phyloP scores from a whole-genome alignment of 352 stramenopile species.

The Thraustochytrium striatum region DNA sequence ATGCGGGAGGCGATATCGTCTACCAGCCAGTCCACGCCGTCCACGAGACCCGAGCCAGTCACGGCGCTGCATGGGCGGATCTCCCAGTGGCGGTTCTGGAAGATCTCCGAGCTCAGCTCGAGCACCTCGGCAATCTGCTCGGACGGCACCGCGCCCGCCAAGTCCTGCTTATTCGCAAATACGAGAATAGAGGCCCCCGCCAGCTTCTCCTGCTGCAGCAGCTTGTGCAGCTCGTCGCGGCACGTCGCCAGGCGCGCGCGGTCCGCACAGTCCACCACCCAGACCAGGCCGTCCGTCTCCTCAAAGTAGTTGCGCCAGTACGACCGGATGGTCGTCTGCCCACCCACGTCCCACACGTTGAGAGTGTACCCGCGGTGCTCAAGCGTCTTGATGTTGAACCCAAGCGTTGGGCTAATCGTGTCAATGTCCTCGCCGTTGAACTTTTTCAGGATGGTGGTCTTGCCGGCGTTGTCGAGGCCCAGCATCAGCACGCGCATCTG shows the following conservation, averaged over 20 bases:
- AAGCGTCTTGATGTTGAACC: conserved; percentile 98
- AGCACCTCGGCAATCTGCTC: conserved; percentile 79
- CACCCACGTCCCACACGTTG: conserved; percentile 94
- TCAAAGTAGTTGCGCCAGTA: conserved; percentile 99
- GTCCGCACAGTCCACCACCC: conserved; percentile 96
- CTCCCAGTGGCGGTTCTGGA: conserved; percentile 69
- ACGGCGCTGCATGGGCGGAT: conserved; percentile 88
- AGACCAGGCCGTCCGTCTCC: conserved; percentile 97
- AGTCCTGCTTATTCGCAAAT: conserved; percentile 99
- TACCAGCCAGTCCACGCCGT: conserved; percentile 97
- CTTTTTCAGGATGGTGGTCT: conserved; percentile 96
- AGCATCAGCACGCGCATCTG: conserved; percentile 97
- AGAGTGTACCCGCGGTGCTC: conserved; percentile 61
- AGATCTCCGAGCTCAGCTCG: conserved; percentile 41
- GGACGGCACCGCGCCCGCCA: conserved; percentile 78
- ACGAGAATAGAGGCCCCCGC: conserved; percentile 96
- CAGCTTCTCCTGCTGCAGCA: conserved; percentile 89
- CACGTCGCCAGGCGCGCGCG: conserved; percentile 86
- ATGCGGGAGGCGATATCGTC: conserved; percentile 66
- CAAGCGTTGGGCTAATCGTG: conserved; percentile 93
- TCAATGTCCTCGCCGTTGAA: conserved; percentile 95
- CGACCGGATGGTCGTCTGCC: conserved; percentile 96
- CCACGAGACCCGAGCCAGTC: conserved; percentile 85
- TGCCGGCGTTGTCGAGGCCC: conserved; percentile 98
- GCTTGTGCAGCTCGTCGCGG: conserved; percentile 74